Evolutionary conservation across 768 basidiomycete species (phyloP).

Genomic region (Favolaschia claudopus): DNA sequence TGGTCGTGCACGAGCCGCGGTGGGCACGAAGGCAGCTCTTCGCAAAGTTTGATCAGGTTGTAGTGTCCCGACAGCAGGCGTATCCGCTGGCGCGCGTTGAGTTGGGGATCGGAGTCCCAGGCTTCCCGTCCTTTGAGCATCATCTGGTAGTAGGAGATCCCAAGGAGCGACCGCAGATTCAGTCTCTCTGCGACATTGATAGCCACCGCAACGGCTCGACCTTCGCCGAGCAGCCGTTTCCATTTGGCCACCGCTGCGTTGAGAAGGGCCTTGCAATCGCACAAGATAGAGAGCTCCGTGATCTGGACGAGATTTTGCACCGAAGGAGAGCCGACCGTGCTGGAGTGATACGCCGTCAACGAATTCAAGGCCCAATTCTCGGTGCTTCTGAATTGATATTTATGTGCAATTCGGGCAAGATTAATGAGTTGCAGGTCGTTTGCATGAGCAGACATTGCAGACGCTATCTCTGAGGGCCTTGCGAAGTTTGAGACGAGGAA

Average conservation of each 20-base stretch:
- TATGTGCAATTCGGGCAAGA: constrained; percentile 61
- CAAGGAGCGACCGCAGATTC: constrained; percentile 53
- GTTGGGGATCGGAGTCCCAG: constrained; percentile 55
- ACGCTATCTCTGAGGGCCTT: constrained; percentile 55
- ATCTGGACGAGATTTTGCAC: constrained; percentile 53
- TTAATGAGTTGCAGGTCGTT: constrained; percentile 52
- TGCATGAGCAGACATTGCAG: constrained; percentile 46
- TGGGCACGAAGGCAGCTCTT: constrained; percentile 49
- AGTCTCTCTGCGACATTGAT: constrained; percentile 56
- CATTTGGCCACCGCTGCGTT: constrained; percentile 51
- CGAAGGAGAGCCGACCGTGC: constrained; percentile 29
- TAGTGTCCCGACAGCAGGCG: constrained; percentile 63
- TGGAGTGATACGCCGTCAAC: constrained; percentile 47
- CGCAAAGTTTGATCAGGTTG: constrained; percentile 52
- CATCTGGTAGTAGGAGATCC: constrained; percentile 60
- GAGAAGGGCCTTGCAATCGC: constrained; percentile 53
- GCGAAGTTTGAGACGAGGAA: neutral
- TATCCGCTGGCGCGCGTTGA: constrained; percentile 57
- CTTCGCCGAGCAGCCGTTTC: constrained; percentile 55
- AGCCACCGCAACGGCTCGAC: constrained; percentile 53
- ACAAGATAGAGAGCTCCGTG: constrained; percentile 61
- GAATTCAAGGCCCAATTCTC: constrained; percentile 57
- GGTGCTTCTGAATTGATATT: constrained; percentile 60
- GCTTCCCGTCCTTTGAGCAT: constrained; percentile 56
- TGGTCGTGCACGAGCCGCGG: constrained; percentile 51